phyloP scores from a whole-genome alignment of 805 yeast species.

The Myxozyma mucilagina region DNA sequence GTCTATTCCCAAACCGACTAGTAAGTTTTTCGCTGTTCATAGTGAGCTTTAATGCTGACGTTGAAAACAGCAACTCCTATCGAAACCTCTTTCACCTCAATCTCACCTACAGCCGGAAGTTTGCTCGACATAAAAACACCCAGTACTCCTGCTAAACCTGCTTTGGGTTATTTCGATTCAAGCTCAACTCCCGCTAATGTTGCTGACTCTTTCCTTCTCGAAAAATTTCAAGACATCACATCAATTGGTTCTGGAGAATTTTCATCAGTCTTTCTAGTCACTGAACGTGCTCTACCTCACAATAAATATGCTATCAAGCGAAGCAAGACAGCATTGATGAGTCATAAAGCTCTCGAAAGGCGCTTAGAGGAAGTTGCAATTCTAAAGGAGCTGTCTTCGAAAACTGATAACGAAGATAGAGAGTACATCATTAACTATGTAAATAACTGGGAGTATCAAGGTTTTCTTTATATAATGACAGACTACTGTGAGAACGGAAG shows the following conservation, averaged over 20 bases:
- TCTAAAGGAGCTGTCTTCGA: constrained; percentile 37
- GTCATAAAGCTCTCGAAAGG: constrained; percentile 60
- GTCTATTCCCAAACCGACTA: background rate
- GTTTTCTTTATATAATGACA: constrained; percentile 84
- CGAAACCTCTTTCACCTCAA: background rate
- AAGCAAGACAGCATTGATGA: constrained; percentile 64
- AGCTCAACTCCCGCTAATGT: constrained; percentile 10
- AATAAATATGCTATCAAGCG: constrained; percentile 80
- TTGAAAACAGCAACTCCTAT: constrained; percentile 8
- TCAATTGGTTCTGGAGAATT: constrained; percentile 85
- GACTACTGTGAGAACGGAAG: constrained; percentile 96
- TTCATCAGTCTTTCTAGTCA: constrained; percentile 81
- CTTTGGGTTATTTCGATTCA: constrained; percentile 30
- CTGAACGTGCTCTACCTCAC: constrained; percentile 52
- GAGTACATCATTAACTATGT: constrained; percentile 77
- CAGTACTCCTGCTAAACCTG: constrained; percentile 33
- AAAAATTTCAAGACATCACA: constrained; percentile 61
- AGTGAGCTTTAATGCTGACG: background rate
- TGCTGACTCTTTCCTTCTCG: constrained; percentile 48
- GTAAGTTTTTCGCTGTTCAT: background rate
- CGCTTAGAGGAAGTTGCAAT: constrained; percentile 77
- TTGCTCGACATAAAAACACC: constrained; percentile 27
- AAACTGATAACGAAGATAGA: constrained; percentile 57
- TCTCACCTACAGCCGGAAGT: constrained; percentile 14
- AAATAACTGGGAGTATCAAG: constrained; percentile 78